phyloP scores from a whole-genome alignment of 305 asterid genomes.

The Fraxinus floribunda region DNA sequence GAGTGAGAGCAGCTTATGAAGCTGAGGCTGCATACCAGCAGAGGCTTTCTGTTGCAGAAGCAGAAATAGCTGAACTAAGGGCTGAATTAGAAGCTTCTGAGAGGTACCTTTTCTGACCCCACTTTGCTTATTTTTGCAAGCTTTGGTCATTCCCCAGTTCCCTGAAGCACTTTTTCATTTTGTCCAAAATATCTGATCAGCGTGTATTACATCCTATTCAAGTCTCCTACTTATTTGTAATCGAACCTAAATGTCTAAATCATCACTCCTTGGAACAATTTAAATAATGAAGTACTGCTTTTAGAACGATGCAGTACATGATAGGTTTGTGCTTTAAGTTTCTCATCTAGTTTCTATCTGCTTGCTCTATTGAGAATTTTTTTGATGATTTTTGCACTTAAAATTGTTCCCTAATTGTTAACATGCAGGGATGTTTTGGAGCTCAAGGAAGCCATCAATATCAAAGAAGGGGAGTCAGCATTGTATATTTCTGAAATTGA shows the following conservation, averaged over 20 bases:
- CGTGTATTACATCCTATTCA: neutral
- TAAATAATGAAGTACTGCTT: neutral
- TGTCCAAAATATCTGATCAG: neutral
- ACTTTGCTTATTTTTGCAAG: slow-evolving; percentile 9
- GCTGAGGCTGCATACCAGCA: slow-evolving; percentile 90
- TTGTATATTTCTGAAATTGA: slow-evolving; percentile 91
- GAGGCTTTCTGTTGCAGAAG: slow-evolving; percentile 84
- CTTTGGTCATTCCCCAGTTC: neutral
- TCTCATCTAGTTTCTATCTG: slow-evolving; percentile 16
- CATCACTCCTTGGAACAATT: neutral
- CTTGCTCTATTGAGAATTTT: slow-evolving; percentile 10
- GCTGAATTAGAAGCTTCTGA: slow-evolving; percentile 80
- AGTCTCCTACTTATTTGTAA: neutral
- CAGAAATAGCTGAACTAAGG: slow-evolving; percentile 75
- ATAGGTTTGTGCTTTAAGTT: slow-evolving; percentile 11
- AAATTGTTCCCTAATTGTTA: slow-evolving; percentile 21
- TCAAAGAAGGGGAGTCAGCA: slow-evolving; percentile 82
- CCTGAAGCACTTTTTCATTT: neutral
- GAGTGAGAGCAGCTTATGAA: slow-evolving; percentile 94
- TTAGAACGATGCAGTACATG: neutral
- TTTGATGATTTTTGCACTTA: slow-evolving; percentile 3
- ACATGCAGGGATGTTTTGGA: slow-evolving; percentile 77
- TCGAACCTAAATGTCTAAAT: neutral
- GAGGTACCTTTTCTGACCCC: slow-evolving; percentile 52
- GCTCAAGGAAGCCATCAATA: slow-evolving; percentile 84